phyloP scores from a whole-genome alignment of 2,329 filamentous ascomycete genomes.

The Tolypocladium endophyticum region DNA sequence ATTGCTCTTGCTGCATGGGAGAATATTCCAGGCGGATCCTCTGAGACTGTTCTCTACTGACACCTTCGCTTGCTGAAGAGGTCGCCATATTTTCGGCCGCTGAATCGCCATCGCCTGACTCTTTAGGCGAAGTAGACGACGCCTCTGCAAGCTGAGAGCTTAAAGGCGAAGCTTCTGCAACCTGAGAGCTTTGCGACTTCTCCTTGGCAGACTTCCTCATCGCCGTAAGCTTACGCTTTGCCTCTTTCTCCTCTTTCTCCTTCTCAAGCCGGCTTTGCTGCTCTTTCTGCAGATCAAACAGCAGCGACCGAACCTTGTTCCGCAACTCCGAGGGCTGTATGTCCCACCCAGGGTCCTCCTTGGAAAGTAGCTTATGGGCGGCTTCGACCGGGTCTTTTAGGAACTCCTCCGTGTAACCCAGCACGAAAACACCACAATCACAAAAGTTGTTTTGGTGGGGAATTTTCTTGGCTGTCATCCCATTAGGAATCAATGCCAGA shows the following conservation, averaged over 20 bases:
- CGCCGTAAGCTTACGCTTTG: conserved; percentile 16
- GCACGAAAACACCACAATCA: conserved; percentile 81
- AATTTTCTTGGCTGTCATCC: conserved; percentile 62
- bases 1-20: background rate
- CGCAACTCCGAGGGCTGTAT: conserved; percentile 54
- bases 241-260: conserved; percentile 23
- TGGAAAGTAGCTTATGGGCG: conserved; percentile 52
- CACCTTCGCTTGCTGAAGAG: background rate
- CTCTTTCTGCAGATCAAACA: conserved; percentile 51
- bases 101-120: background rate
- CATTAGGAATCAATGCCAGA: conserved; percentile 25
- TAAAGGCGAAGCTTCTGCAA: conserved; percentile 1
- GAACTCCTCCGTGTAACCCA: conserved; percentile 79
- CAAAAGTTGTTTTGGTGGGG: conserved; percentile 75
- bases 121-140: background rate
- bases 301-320: conserved; percentile 50
- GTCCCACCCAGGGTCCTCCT: conserved; percentile 37
- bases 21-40: background rate
- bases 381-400: conserved; percentile 64
- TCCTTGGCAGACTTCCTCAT: conserved; percentile 8
- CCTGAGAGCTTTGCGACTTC: conserved; percentile 3
- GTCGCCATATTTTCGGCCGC: background rate
- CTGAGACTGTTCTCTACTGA: background rate
- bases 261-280: conserved; percentile 36
- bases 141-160: conserved; percentile 3